These are phyloP conservation scores for Trichophyton rubrum DNA, from an alignment of 2,329 filamentous ascomycete genomes.

Conservation along the genomic window DNA sequence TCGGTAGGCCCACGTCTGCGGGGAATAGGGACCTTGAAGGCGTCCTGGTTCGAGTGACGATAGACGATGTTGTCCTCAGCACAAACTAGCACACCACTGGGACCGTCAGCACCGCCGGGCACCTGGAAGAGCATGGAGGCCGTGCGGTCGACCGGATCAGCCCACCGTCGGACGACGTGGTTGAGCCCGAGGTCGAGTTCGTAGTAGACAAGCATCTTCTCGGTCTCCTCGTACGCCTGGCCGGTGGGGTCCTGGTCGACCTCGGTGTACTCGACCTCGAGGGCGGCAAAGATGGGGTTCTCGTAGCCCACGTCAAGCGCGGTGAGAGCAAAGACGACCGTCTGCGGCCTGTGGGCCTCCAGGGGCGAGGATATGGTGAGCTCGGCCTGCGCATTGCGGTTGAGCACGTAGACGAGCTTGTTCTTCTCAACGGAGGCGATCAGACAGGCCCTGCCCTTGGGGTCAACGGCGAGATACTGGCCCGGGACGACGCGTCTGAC, in stretches of 20 bases:
- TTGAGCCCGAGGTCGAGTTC: conserved; percentile 94
- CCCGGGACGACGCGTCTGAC: conserved; percentile 86
- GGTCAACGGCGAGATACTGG: conserved; percentile 90
- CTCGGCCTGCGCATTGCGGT: conserved; percentile 86
- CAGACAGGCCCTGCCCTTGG: conserved; percentile 87
- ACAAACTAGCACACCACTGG: conserved; percentile 89
- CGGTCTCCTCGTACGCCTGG: conserved; percentile 63
- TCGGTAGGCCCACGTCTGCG: conserved; percentile 77
- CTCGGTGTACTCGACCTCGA: conserved; percentile 89
- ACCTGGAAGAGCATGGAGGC: conserved; percentile 89
- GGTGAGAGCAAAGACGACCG: conserved; percentile 75
- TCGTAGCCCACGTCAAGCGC: conserved; percentile 92
- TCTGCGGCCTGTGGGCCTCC: conserved; percentile 87
- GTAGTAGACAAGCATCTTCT: conserved; percentile 92
- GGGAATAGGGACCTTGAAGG: conserved; percentile 80
- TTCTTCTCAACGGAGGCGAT: conserved; percentile 96
- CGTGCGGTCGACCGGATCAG: conserved; percentile 79
- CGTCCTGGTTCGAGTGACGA: conserved; percentile 86
- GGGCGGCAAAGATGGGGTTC: conserved; percentile 87
- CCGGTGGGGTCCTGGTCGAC: conserved; percentile 83
- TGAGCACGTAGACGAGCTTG: conserved; percentile 97
- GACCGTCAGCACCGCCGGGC: conserved; percentile 82
- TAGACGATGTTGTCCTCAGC: conserved; percentile 92
- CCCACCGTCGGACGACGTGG: conserved; percentile 94
- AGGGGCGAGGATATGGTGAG: conserved; percentile 94